These are phyloP conservation scores for Colletotrichum sp. DNA, from an alignment of 2,329 filamentous ascomycete genomes.

Conservation along the genomic window DNA sequence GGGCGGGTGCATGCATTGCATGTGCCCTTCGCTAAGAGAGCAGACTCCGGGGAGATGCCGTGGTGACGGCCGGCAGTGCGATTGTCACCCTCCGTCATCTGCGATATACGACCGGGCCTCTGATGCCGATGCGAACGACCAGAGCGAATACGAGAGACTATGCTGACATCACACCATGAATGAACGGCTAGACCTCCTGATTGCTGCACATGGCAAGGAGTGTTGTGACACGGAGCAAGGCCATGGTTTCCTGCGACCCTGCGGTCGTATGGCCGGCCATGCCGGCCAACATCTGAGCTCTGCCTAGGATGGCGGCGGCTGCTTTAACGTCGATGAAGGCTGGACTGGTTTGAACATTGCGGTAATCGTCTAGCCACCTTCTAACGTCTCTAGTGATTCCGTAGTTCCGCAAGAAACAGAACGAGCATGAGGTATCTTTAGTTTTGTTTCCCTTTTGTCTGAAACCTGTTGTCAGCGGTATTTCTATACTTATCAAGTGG, in stretches of 20 bases:
- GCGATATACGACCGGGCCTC: neutral
- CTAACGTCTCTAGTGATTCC: too few relatives aligned
- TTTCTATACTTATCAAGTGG: too few relatives aligned
- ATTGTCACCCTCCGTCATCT: neutral
- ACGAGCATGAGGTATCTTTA: too few relatives aligned
- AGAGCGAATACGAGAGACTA: neutral
- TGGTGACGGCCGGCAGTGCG: neutral
- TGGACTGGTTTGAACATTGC: too few relatives aligned
- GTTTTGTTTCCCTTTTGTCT: too few relatives aligned
- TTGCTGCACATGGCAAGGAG: neutral
- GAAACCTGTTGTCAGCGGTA: too few relatives aligned
- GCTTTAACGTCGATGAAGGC: too few relatives aligned
- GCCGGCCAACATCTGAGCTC: neutral
- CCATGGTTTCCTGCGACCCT: neutral
- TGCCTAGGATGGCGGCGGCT: neutral
- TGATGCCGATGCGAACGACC: accelerated
- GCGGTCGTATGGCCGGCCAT: neutral
- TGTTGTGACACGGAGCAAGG: neutral
- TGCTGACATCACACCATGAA: neutral
- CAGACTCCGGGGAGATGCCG: neutral
- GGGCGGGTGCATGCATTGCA: neutral
- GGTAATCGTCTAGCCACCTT: too few relatives aligned
- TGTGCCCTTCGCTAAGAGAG: neutral
- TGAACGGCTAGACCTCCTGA: neutral
- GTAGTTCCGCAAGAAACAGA: too few relatives aligned